These are phyloP conservation scores for Xerocomellus chrysenteron DNA, from an alignment of 768 basidiomycete genomes.

Conservation along the genomic window DNA sequence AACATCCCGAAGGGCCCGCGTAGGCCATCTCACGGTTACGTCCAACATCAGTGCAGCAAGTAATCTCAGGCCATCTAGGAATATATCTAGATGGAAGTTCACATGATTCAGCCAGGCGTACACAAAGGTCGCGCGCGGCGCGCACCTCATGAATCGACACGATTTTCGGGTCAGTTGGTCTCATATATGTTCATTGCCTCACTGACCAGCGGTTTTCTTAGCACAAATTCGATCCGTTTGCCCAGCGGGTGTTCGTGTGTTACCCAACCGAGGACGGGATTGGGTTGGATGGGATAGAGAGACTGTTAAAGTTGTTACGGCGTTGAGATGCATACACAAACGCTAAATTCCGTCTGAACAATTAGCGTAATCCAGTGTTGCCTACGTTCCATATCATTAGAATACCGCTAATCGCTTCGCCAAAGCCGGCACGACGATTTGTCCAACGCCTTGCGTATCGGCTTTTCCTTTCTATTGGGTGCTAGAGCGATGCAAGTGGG, in stretches of 20 bases:
- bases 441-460: constrained; percentile 42
- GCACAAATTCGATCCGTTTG: constrained; percentile 45
- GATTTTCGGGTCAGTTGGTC: constrained; percentile 43
- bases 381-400: not conserved
- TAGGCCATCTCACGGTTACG: constrained; percentile 35
- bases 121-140: constrained; percentile 36
- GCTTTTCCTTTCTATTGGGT: constrained; percentile 38
- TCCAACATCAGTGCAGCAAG: constrained; percentile 51
- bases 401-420: constrained; percentile 18
- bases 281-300: constrained; percentile 45
- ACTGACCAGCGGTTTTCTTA: constrained; percentile 12
- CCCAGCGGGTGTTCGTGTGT: constrained; percentile 46
- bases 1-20: constrained; percentile 14
- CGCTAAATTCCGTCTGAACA: not conserved
- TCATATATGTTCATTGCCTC: not conserved
- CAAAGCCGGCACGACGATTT: constrained; percentile 41
- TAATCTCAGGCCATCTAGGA: constrained; percentile 39
- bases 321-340: constrained; percentile 1
- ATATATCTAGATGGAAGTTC: constrained; percentile 49
- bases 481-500: constrained; percentile 45
- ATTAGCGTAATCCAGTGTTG: not conserved
- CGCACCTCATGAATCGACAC: constrained; percentile 42
- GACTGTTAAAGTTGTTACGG: constrained; percentile 39
- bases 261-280: constrained; percentile 47
- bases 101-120: constrained; percentile 45